phyloP scores from a whole-genome alignment of 2,329 filamentous ascomycete genomes.

The Madurella mycetomatis region DNA sequence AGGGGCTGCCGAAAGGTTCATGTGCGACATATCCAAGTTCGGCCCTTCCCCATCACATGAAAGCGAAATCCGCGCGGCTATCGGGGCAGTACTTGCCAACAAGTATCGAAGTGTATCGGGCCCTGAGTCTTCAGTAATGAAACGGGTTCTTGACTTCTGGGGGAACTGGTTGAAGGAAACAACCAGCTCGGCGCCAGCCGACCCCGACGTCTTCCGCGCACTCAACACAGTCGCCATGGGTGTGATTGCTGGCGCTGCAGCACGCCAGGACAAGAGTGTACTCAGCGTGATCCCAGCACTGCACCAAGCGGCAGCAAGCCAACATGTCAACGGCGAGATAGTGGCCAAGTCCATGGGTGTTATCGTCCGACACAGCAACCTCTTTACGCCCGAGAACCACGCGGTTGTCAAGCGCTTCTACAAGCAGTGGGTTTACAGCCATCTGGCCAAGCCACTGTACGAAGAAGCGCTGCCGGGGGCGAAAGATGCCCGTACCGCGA shows the following conservation, averaged over 20 bases:
- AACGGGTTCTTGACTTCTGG: constrained; percentile 22
- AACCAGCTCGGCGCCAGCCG: constrained; percentile 6
- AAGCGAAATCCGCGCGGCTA: constrained; percentile 28
- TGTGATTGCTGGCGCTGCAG: constrained; percentile 29
- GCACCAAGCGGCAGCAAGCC: constrained; percentile 32
- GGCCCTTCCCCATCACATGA: constrained; percentile 5
- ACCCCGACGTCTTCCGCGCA: constrained; percentile 13
- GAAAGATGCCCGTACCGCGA: constrained; percentile 26
- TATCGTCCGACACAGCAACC: constrained; percentile 38
- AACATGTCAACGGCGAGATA: constrained; percentile 32
- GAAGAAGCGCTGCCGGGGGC: constrained; percentile 36
- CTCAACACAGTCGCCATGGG: constrained; percentile 26
- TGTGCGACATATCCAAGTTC: constrained; percentile 18
- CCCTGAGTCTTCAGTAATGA: constrained; percentile 18
- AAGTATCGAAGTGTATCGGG: constrained; percentile 35
- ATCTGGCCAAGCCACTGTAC: constrained; percentile 44
- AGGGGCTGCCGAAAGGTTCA: constrained; percentile 21
- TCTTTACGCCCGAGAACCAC: constrained; percentile 39
- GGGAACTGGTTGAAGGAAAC: constrained; percentile 16
- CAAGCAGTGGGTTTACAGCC: constrained; percentile 46
- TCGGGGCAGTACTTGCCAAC: constrained; percentile 42
- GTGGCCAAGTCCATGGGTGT: constrained; percentile 41
- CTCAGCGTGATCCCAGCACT: constrained; percentile 28
- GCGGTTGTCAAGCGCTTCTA: constrained; percentile 41
- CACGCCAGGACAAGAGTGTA: constrained; percentile 34